phyloP scores from a whole-genome alignment of 352 stramenopile species.

The Pythium biforme region DNA sequence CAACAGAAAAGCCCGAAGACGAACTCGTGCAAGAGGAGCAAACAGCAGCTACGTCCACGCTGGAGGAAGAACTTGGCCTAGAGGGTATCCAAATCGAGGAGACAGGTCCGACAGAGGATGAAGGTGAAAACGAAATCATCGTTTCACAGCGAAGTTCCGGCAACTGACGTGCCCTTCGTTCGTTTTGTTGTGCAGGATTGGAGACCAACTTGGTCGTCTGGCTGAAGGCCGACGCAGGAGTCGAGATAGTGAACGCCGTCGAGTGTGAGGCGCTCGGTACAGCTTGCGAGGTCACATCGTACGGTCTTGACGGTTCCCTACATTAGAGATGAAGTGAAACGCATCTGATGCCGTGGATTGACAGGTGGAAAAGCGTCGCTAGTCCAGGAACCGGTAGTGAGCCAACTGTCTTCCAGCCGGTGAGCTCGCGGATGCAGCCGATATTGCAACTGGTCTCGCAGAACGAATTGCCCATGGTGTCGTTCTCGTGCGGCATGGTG shows the following conservation, averaged over 20 bases:
- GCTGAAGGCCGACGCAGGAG: conserved; percentile 50
- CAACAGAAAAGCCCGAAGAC: background rate
- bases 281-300: conserved; percentile 48
- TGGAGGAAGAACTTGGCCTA: background rate
- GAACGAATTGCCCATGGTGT: conserved; percentile 36
- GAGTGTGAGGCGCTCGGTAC: conserved; percentile 37
- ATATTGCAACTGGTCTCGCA: conserved; percentile 32
- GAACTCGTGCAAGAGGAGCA: background rate
- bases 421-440: conserved; percentile 22
- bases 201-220: conserved; percentile 38
- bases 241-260: conserved; percentile 40
- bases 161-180: too few species aligned
- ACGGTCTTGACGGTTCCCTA: conserved; percentile 13
- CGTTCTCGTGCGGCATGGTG: conserved; percentile 51
- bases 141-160: background rate
- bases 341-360: background rate
- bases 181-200: conserved; percentile 22
- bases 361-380: conserved; percentile 21
- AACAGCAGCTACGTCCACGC: background rate
- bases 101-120: background rate
- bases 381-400: background rate
- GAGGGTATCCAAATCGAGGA: background rate
- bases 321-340: too few species aligned
- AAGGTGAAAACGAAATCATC: background rate
- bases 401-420: conserved; percentile 15